A percentile compares a stretch with the other conserved stretches of the same genome.
Conservation (phyloP, 2,329 filamentous ascomycete species). For the Fusarium sp. region DNA sequence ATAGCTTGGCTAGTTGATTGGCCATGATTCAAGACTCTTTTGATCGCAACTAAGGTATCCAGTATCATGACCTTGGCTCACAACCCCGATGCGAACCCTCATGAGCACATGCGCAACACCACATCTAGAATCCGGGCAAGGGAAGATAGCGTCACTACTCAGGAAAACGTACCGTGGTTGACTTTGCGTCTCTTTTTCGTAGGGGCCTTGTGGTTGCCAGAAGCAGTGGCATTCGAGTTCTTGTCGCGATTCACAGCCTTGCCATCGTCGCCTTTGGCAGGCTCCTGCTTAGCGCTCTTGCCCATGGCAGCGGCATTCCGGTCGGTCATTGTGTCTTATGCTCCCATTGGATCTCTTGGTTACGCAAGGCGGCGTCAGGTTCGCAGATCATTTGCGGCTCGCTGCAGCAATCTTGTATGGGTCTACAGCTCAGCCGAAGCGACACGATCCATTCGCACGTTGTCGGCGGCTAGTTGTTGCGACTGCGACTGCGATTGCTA, state of each 20-base stretch:
- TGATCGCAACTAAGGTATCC: constrained; percentile 23
- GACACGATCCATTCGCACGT: constrained; percentile 40
- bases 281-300: constrained; percentile 45
- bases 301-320: constrained; percentile 47
- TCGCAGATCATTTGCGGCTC: constrained; percentile 47
- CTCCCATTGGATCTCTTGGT: constrained; percentile 48
- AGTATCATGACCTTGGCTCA: constrained; percentile 18
- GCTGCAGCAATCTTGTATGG: constrained; percentile 39
- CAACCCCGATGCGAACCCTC: background rate
- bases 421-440: constrained; percentile 40
- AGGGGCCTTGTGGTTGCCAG: constrained; percentile 62
- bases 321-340: constrained; percentile 47
- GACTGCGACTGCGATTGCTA: constrained; percentile 35
- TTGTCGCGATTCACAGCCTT: constrained; percentile 47
- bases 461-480: constrained; percentile 23
- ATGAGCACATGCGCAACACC: constrained; percentile 4
- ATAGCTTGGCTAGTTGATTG: constrained; percentile 20
- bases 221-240: constrained; percentile 37
- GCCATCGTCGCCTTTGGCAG: constrained; percentile 39
- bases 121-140: background rate
- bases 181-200: constrained; percentile 91
- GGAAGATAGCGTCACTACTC: background rate
- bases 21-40: constrained; percentile 12
- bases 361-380: constrained; percentile 45
- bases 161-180: constrained; percentile 76